Percentiles rank a stretch among this genome's conserved stretches.
Conservation (phyloP, 2,329 filamentous ascomycete species). For the Pseudopithomyces chartarum region DNA sequence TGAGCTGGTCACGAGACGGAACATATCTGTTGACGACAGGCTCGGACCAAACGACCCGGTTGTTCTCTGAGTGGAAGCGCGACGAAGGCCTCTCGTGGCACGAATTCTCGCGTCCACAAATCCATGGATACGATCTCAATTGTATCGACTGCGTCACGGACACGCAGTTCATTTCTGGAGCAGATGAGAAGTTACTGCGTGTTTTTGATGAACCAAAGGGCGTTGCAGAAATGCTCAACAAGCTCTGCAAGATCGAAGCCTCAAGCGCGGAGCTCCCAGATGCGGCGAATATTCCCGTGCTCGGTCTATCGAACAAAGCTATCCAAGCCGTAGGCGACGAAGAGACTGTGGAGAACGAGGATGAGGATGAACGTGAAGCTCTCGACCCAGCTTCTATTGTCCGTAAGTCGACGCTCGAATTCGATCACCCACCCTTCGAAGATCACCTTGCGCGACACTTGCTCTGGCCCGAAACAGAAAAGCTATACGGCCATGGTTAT, state of each 20-base stretch:
- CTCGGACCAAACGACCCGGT: slow-evolving; percentile 87
- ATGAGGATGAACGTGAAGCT: slow-evolving; percentile 59
- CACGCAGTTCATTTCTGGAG: slow-evolving; percentile 86
- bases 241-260: slow-evolving; percentile 65
- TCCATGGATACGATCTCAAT: slow-evolving; percentile 97
- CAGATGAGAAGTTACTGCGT: slow-evolving; percentile 96
- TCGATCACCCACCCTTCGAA: slow-evolving; percentile 80
- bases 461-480: slow-evolving; percentile 94
- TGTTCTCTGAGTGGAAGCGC: slow-evolving; percentile 79
- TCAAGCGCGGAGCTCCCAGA: slow-evolving; percentile 64
- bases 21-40: slow-evolving; percentile 87
- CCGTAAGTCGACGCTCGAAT: slow-evolving; percentile 66
- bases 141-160: slow-evolving; percentile 79
- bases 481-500: slow-evolving; percentile 96
- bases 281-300: slow-evolving; percentile 90
- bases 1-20: slow-evolving; percentile 83
- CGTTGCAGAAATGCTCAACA: slow-evolving; percentile 74
- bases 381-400: slow-evolving; percentile 61
- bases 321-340: slow-evolving; percentile 59
- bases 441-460: slow-evolving; percentile 89
- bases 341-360: slow-evolving; percentile 37
- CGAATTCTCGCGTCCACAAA: slow-evolving; percentile 93
- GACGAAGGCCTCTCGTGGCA: slow-evolving; percentile 72
- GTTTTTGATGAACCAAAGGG: slow-evolving; percentile 90
- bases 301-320: slow-evolving; percentile 95